Evolutionary conservation across 805 yeast genomes (phyloP).

Genomic region (Vanderwaltozyma yarrowii): DNA sequence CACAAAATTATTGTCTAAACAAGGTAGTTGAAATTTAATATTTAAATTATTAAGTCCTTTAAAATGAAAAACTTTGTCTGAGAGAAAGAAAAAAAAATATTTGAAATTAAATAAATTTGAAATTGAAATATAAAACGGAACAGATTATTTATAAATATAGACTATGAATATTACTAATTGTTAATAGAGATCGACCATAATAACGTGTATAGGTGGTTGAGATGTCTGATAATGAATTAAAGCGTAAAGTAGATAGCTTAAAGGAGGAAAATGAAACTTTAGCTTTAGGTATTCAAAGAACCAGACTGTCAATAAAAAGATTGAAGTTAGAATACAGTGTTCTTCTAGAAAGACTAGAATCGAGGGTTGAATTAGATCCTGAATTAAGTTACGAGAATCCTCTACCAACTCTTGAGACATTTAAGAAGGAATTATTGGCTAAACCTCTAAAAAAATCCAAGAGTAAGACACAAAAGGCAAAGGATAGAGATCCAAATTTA

Average conservation of each 20-base stretch:
- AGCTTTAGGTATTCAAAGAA: slow-evolving; percentile 65
- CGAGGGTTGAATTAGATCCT: slow-evolving; percentile 33
- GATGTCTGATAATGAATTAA: slow-evolving; percentile 46
- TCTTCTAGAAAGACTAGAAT: slow-evolving; percentile 69
- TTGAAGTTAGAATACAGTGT: slow-evolving; percentile 75
- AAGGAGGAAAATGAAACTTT: slow-evolving; percentile 72
- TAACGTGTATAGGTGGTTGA: too few relatives aligned
- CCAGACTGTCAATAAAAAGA: slow-evolving; percentile 65
- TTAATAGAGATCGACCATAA: too few relatives aligned
- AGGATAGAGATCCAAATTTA: slow-evolving; percentile 65
- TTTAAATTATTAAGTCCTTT: too few relatives aligned
- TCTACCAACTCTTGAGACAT: slow-evolving; percentile 23
- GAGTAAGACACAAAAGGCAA: slow-evolving; percentile 27
- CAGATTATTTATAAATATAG: too few relatives aligned
- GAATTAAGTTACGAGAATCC: slow-evolving; percentile 22
- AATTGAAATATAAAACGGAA: too few relatives aligned
- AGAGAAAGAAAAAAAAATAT: too few relatives aligned
- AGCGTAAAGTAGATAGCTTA: slow-evolving; percentile 55
- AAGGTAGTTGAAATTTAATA: too few relatives aligned
- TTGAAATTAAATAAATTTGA: too few relatives aligned
- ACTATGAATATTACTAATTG: too few relatives aligned
- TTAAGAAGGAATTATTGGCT: slow-evolving; percentile 16
- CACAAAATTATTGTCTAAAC: too few relatives aligned
- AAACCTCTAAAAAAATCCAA: slow-evolving; percentile 19
- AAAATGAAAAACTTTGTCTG: too few relatives aligned